Conservation (phyloP, 345 rosid species). For the Eucalyptus guilfoylei region DNA sequence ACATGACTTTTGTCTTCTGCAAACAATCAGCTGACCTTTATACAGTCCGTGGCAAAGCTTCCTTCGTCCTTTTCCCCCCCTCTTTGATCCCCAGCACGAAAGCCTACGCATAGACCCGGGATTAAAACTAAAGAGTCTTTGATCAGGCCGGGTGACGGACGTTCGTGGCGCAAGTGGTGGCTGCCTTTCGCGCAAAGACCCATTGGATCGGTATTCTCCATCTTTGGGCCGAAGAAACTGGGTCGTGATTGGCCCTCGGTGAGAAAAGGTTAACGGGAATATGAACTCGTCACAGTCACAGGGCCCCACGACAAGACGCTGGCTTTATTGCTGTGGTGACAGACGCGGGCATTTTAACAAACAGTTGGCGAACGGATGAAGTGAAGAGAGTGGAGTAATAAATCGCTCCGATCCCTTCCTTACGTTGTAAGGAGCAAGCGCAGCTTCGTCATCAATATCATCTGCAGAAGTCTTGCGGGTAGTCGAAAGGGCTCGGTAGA, state of each 20-base stretch:
- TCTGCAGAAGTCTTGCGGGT: neutral
- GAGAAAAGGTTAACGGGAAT: neutral
- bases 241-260: neutral
- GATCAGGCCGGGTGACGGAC: neutral
- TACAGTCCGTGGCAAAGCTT: neutral
- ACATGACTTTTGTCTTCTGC: neutral
- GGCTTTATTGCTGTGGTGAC: neutral
- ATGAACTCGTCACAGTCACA: neutral
- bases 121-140: neutral
- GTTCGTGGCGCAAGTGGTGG: neutral
- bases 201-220: neutral
- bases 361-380: neutral
- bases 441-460: neutral
- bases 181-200: neutral
- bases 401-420: neutral
- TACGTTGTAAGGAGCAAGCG: neutral
- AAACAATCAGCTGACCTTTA: neutral
- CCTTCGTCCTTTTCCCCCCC: neutral
- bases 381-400: neutral
- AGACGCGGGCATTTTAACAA: neutral
- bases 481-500: neutral
- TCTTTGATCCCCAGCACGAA: neutral
- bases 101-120: neutral
- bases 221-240: neutral
- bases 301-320: neutral